A percentile compares a stretch with the other conserved stretches of the same genome.
Evolutionary conservation across 1,284 basidiomycete genomes (phyloP).

Genomic region (Butyriboletus appendiculatus): DNA sequence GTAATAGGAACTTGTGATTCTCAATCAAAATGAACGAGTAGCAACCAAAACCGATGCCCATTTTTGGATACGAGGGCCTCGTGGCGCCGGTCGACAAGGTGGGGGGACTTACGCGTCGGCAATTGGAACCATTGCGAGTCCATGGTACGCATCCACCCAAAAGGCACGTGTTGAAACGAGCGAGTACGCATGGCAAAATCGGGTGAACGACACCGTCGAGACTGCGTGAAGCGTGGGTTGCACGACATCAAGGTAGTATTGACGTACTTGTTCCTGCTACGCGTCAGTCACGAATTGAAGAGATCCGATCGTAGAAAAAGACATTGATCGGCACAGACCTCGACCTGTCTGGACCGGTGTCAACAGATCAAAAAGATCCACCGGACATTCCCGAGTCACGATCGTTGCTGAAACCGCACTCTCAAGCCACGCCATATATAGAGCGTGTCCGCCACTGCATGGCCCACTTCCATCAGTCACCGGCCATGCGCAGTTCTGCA

Average conservation of each 20-base stretch:
- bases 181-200: slow-evolving; percentile 72
- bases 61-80: slow-evolving; percentile 16
- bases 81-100: slow-evolving; percentile 16
- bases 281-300: slow-evolving; percentile 16
- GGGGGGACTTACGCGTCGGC: slow-evolving; percentile 72
- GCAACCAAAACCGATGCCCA: slow-evolving; percentile 12
- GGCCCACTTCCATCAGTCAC: slow-evolving; percentile 34
- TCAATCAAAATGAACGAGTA: slow-evolving; percentile 20
- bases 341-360: slow-evolving; percentile 8
- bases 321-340: slow-evolving; percentile 4
- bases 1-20: slow-evolving; percentile 22
- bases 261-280: slow-evolving; percentile 46
- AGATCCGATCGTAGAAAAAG: slow-evolving; percentile 7
- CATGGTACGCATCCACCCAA: slow-evolving; percentile 84
- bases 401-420: slow-evolving; percentile 19
- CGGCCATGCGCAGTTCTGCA: slow-evolving; percentile 23
- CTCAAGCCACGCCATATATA: slow-evolving; percentile 16
- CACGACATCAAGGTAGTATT: slow-evolving; percentile 48
- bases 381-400: slow-evolving; percentile 28
- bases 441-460: slow-evolving; percentile 24
- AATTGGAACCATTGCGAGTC: slow-evolving; percentile 85
- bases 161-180: slow-evolving; percentile 89
- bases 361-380: slow-evolving; percentile 20
- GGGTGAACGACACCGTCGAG: slow-evolving; percentile 41
- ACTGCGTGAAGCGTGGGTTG: slow-evolving; percentile 39